Base-by-base conservation (phyloP, 495 filamentous ascomycete genomes). In the Schizothecium vesticola region DNA sequence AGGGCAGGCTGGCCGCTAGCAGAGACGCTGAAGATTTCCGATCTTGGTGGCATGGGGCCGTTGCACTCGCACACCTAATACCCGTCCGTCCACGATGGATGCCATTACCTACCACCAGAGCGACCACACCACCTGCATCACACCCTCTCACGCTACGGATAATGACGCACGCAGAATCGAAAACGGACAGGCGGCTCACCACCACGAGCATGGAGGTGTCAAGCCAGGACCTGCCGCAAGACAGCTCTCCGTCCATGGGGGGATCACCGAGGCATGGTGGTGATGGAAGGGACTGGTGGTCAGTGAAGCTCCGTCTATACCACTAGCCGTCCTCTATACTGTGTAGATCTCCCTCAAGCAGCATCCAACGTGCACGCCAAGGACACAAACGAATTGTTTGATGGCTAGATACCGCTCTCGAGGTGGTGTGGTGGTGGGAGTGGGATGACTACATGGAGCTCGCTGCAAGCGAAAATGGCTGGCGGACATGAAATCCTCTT, bases 401-500 rank as follows among this genome's bases (percentile, higher is more conserved):
- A 51, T 51, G 43, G 43, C 19, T 51, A 5, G 43, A n/a, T 51
- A 0, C 43, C 43, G 12, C 9, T 65, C 43, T 28, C 16, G 55
- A 28, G 51, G 43, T 55, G 63, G 55, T 65, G 63, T 65, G 63
- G 56, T 65, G 63, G 56, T 65, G 63, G 63, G 51, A 65, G 1
- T 65, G 43, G 28, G 63, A 65, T 58, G 25, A 33, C 31, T 23
- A 26, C 22, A 57, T 65, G 2, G 56, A 60, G 19, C 28, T 66
- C 65, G 25, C 65, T 57, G 65, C 36, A 22, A 60, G 29, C 22
- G 65, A 31, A 66, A 60, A 24, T 61, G 60, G n/a, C 31, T 61
- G 60, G 24, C 63, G 19, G 56, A 51, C 65, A 29, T 9, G 11
- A 51, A 66, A 61, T 21, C 56, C 29, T 33, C 57, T 36, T 66